A percentile compares a stretch with the other conserved stretches of the same genome.
These are phyloP conservation scores for Lipomyces orientalis DNA, from an alignment of 805 yeast species.

Conservation along the genomic window DNA sequence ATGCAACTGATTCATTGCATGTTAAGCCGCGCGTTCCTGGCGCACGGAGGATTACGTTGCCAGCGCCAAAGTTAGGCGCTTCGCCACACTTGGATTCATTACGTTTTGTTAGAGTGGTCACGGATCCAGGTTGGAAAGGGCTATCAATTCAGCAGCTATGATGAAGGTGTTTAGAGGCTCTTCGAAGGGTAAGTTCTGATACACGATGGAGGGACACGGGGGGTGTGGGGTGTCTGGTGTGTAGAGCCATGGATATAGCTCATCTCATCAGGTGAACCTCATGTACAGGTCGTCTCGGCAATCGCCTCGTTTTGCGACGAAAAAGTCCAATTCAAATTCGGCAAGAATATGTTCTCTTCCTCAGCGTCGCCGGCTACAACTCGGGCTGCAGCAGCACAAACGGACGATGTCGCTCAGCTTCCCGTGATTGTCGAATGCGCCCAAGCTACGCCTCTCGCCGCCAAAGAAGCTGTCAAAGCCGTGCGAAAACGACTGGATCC, in stretches of 20 bases:
- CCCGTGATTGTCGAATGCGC: slow-evolving; percentile 36
- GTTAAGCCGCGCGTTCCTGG: too few relatives aligned
- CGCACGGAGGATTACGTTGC: too few relatives aligned
- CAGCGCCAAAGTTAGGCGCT: too few relatives aligned
- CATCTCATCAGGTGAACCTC: slow-evolving; percentile 16
- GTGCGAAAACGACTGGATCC: slow-evolving; percentile 31
- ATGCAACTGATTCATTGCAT: too few relatives aligned
- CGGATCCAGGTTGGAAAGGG: background rate
- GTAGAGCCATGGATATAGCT: background rate
- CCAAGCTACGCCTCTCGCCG: slow-evolving; percentile 32
- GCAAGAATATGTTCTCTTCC: slow-evolving; percentile 7
- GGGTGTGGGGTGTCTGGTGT: too few relatives aligned
- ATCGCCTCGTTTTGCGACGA: slow-evolving; percentile 32
- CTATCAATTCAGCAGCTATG: background rate
- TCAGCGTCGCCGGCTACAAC: slow-evolving; percentile 5
- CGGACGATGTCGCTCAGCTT: slow-evolving; percentile 28
- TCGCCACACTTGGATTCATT: background rate
- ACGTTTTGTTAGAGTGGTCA: background rate
- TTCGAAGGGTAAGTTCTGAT: background rate
- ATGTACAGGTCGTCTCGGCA: slow-evolving; percentile 18
- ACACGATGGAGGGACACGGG: background rate
- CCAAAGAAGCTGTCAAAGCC: slow-evolving; percentile 25
- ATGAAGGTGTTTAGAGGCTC: slow-evolving; percentile 15
- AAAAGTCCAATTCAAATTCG: background rate
- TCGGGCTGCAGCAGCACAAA: background rate